Evolutionary conservation across 768 basidiomycete species (phyloP), one percentile per base, ranked within the genome.

Genomic region (Amylocystis lapponica): DNA sequence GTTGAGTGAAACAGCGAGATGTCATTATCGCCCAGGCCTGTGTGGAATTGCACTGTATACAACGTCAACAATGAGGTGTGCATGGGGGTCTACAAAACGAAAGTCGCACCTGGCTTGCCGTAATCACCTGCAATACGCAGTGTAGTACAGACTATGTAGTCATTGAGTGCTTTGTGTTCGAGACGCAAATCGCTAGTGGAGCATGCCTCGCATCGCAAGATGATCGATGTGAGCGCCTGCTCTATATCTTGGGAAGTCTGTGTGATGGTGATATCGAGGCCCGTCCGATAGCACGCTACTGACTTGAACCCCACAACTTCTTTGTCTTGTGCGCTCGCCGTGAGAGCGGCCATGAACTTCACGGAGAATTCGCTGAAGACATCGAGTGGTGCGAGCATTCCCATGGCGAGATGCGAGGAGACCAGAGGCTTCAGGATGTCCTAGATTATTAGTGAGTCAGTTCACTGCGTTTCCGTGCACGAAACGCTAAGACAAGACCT

Each of bases 11-110:
- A 51, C 26, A 88, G 64, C 20, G 62, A 70, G 37, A 90, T 75
- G 41, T 89, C 83, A 45, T 73, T 77, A 51, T 90, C 86, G 5
- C 87, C 87, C 1, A 89, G 69, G 25, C 87, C 87, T 7, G 84
- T 88, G 53, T 90, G 87, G 59, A 89, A 89, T 66, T 90, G 86
- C 17, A 90, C 87, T 89, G 40, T 17, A 13, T 13, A 29, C 23
- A 32, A 29, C 9, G 7, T 40, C 13, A 31, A 17, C 14, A 13
- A 7, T 36, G 14, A 17, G 16, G 19, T 36, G 14, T 39, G 26
- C 30, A 22, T 37, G 27, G 22, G 23, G 25, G 27, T 27, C 5
- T 16, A 38, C 21, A 8, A 34, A 22, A 9, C 38, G 35, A 31
- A 21, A 20, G 42, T 29, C 68, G 14, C 47, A 83, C 86, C 77